phyloP scores from a whole-genome alignment of 2,329 filamentous ascomycete genomes.

The Neofusicoccum laricinum region DNA sequence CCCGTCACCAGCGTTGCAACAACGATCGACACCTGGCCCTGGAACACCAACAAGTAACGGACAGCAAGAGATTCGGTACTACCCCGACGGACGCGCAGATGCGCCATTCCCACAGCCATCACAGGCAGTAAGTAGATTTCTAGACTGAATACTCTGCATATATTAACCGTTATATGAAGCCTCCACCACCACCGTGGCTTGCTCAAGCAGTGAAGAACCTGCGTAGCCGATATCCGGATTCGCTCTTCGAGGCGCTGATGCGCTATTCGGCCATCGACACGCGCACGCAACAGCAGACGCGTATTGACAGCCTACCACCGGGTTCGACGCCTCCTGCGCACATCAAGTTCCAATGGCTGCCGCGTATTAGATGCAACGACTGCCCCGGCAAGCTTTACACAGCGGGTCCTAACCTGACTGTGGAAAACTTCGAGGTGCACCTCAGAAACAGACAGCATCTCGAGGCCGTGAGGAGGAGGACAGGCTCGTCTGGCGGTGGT shows the following conservation, averaged over 20 bases:
- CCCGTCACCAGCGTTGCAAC: constrained; percentile 43
- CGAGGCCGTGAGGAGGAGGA: constrained; percentile 34
- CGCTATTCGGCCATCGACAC: constrained; percentile 79
- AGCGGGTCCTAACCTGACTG: constrained; percentile 77
- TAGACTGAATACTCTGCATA: not conserved
- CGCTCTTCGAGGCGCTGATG: constrained; percentile 88
- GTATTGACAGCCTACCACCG: constrained; percentile 45
- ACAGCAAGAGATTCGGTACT: constrained; percentile 34
- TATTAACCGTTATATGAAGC: constrained; percentile 49
- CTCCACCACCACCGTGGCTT: constrained; percentile 85
- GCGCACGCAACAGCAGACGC: constrained; percentile 63
- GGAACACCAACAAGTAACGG: constrained; percentile 36
- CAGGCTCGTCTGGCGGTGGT: constrained; percentile 12
- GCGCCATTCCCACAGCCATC: constrained; percentile 60
- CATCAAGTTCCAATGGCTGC: constrained; percentile 77
- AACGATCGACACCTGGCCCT: constrained; percentile 30
- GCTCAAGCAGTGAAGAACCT: constrained; percentile 68
- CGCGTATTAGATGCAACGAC: constrained; percentile 86
- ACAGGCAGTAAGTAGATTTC: not conserved
- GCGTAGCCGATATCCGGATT: constrained; percentile 67
- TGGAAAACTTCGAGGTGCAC: constrained; percentile 90
- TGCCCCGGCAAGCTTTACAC: constrained; percentile 94
- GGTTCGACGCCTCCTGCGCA: constrained; percentile 58
- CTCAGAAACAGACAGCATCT: constrained; percentile 76
- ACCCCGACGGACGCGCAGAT: constrained; percentile 59